Evolutionary conservation across 2,329 filamentous ascomycete species (phyloP).

Genomic region (Bimuria novae-zelandiae): DNA sequence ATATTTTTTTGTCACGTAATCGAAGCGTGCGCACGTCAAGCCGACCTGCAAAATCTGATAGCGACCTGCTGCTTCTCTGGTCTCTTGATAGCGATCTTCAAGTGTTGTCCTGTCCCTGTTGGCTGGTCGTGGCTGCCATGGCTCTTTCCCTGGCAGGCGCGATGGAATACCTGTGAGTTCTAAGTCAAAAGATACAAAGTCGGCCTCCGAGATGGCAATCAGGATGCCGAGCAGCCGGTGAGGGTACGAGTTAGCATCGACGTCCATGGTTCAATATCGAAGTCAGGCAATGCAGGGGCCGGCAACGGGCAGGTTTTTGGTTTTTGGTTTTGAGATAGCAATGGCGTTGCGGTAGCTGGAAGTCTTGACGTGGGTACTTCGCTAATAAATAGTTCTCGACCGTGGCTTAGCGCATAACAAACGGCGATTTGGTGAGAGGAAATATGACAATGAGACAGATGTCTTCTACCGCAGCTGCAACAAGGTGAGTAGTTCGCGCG

Average conservation of each 20-base stretch:
- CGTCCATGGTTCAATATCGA: slow-evolving; percentile 61
- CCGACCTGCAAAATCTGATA: slow-evolving; percentile 70
- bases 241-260: slow-evolving; percentile 57
- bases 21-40: slow-evolving; percentile 67
- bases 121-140: slow-evolving; percentile 19
- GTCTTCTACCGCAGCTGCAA: neutral
- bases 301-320: neutral
- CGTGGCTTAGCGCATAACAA: neutral
- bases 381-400: neutral
- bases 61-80: slow-evolving; percentile 63
- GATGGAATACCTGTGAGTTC: slow-evolving; percentile 67
- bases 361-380: neutral
- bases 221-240: slow-evolving; percentile 60
- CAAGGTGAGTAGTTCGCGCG: neutral
- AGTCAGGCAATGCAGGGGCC: neutral
- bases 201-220: slow-evolving; percentile 60
- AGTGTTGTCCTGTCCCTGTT: slow-evolving; percentile 53
- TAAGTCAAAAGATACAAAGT: slow-evolving; percentile 68
- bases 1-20: slow-evolving; percentile 55
- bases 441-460: neutral
- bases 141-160: slow-evolving; percentile 43
- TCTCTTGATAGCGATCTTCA: slow-evolving; percentile 65
- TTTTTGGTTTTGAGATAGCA: neutral
- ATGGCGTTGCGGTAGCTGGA: neutral
- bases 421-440: neutral